Evolutionary conservation across 2,329 filamentous ascomycete species (phyloP).

Genomic region (Colletotrichum sp.): DNA sequence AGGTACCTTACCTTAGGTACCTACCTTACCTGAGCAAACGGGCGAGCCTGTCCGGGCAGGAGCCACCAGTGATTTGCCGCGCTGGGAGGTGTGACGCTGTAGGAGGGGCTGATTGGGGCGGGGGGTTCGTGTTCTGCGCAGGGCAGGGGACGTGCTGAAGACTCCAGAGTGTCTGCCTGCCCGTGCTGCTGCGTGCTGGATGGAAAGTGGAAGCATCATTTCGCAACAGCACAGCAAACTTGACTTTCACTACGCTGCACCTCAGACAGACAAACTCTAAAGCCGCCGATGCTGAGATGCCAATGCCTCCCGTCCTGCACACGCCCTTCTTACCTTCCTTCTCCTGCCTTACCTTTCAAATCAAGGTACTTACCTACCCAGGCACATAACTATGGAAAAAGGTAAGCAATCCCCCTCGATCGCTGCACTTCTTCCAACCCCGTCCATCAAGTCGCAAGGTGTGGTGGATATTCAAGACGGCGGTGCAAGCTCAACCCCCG

Average conservation of each 20-base stretch:
- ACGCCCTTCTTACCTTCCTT: background rate
- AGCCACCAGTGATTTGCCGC: background rate
- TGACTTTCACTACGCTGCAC: background rate
- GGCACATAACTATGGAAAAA: background rate
- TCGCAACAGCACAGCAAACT: background rate
- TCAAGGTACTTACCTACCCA: background rate
- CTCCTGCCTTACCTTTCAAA: background rate
- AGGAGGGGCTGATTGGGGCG: constrained; percentile 2
- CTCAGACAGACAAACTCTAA: constrained; percentile 12
- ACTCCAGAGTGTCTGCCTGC: background rate
- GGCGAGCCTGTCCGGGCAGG: background rate
- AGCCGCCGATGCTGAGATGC: constrained; percentile 11
- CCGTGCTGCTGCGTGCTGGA: background rate
- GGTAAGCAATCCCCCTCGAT: background rate
- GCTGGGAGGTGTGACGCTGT: constrained; percentile 6
- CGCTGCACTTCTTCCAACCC: background rate
- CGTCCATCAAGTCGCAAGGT: background rate
- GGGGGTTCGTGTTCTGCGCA: background rate
- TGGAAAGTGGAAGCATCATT: background rate
- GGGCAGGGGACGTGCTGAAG: constrained; percentile 7
- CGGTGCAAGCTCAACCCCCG: background rate
- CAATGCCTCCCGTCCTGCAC: background rate
- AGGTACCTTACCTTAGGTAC: background rate
- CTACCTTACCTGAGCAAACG: background rate
- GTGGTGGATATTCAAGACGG: background rate